Percentiles rank a stretch among this genome's conserved stretches.
Evolutionary conservation across 2,329 filamentous ascomycete species (phyloP).

Genomic region (Aureobasidium sp.): DNA sequence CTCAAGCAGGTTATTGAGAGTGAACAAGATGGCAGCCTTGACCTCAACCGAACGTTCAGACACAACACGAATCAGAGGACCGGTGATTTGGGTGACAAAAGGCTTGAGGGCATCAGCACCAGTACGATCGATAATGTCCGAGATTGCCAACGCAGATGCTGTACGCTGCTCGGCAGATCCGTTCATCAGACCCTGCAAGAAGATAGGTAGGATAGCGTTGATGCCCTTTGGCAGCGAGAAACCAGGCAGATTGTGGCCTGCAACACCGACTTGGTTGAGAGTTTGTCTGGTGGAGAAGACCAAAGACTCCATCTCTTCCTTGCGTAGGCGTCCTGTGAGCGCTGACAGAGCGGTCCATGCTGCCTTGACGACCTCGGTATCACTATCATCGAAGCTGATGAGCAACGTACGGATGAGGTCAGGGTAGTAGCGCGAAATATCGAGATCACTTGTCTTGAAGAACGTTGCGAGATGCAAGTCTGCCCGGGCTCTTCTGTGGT

Average conservation of each 20-base stretch:
- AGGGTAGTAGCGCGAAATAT: conserved; percentile 93
- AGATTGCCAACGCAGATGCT: conserved; percentile 85
- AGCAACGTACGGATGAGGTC: conserved; percentile 87
- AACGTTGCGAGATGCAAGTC: conserved; percentile 77
- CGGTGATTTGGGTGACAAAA: conserved; percentile 95
- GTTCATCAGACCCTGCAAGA: conserved; percentile 96
- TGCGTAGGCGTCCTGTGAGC: conserved; percentile 81
- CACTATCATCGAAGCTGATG: conserved; percentile 84
- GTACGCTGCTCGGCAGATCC: conserved; percentile 87
- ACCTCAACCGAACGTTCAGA: conserved; percentile 94
- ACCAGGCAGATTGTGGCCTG: conserved; percentile 76
- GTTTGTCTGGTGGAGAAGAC: conserved; percentile 80
- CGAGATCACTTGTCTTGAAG: conserved; percentile 70
- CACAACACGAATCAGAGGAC: conserved; percentile 93
- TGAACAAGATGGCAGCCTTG: conserved; percentile 88
- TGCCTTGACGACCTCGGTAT: conserved; percentile 76
- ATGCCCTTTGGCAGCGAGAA: conserved; percentile 94
- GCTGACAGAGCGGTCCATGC: conserved; percentile 81
- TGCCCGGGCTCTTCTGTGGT: conserved; percentile 70
- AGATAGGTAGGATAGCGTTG: conserved; percentile 91
- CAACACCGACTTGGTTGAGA: conserved; percentile 78
- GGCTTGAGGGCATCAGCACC: conserved; percentile 81
- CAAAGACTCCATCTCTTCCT: conserved; percentile 96
- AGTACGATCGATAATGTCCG: conserved; percentile 90
- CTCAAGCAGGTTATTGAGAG: conserved; percentile 88